Base-by-base conservation (phyloP, 176 grass and related monocot species). In the Pontederia paniculata region DNA sequence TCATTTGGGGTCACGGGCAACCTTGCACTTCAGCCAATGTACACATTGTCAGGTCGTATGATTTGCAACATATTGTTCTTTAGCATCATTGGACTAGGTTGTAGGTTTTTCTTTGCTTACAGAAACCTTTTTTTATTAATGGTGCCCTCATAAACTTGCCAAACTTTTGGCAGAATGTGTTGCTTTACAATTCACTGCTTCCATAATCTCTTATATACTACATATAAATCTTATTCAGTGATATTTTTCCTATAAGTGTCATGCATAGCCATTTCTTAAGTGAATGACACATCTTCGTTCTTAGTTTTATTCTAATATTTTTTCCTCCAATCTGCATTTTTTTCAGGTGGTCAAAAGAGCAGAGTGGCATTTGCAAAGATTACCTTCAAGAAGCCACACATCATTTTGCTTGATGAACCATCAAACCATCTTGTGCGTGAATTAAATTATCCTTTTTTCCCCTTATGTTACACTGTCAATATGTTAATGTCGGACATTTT, bases 341-440 rank as follows among this genome's bases (percentile, higher is more conserved):
- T 77, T 66, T 46, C 74, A 97, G 91, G 91, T 78, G 86, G 91
- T 74, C 91, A 97, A 74, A 97, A 89, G 63, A 97, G 91, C 59
- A 86, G 86, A 68, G 91, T 97, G 42, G 86, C 91, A 21, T 97
- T 97, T 13, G 82, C 91, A 11, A 89, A 97, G 56, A 97, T 97
- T 52, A 97, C 91, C 48, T 97, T 97, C 66, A 97, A 88, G 73
- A 97, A 97, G 50, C 91, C 91, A 21, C 91, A 97, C 70, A 87
- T 90, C 55, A 87, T 90, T 81, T 77, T 97, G 25, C 83, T 97
- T 15, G 91, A 97, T 13, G 91, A 97, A 63, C 91, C 91, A 22
- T 97, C 86, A 73, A 97, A 97, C 68, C 91, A 97, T 84, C 83
- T 97, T 69, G 91, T 97, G 80, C 84, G 66, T 73, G 51, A 48